Base-by-base conservation (phyloP, 345 rosid species). In the Syzygium aromaticum region DNA sequence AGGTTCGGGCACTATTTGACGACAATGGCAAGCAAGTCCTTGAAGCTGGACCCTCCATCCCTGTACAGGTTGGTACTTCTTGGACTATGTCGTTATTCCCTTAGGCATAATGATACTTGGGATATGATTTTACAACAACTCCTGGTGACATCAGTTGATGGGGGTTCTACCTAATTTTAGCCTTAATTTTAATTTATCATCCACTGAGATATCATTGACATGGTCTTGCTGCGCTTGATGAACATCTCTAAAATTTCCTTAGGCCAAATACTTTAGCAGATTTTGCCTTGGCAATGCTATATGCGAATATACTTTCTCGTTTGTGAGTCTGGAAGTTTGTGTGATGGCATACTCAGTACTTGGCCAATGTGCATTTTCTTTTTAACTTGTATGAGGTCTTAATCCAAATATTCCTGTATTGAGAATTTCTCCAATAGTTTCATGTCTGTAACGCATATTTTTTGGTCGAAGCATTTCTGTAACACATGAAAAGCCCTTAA, bases 1-100 rank as follows among this genome's bases (percentile, higher is more conserved):
- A 96, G 99, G 98, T 95, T 87, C 96, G 99, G 85, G 99, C 99
- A 87, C 91, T 98, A 89, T 95, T 96, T 91, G 99, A 95, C 86
- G 98, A 95, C 88, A 86, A 91, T 33, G 99, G 97, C 86, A 93
- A 88, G 49, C 94, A 93, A 87, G 95, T 98, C 89, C 94, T 92
- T 90, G 94, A 95, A 91, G 99, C 98, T 90, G 95, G 99, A 88
- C 99, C 99, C 22, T 98, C 99, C 84, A 93, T 95, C 51, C 98
- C 99, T 54, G 95, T 94, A 40, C 99, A 95, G 98, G 99, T 98
- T 91, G 57, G 63, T 28, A n/a, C 61, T 84, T 53, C 63, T 84
- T 52, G 6, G 49, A 52, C n/a, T 19, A 84, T 84, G 9, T 84
- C 10, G 0, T 53, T 84, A 28, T 52, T 84, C 51, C 57, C 52